These are phyloP conservation scores for Epichloe baconii DNA, from an alignment of 2,329 filamentous ascomycete species.

Conservation along the genomic window DNA sequence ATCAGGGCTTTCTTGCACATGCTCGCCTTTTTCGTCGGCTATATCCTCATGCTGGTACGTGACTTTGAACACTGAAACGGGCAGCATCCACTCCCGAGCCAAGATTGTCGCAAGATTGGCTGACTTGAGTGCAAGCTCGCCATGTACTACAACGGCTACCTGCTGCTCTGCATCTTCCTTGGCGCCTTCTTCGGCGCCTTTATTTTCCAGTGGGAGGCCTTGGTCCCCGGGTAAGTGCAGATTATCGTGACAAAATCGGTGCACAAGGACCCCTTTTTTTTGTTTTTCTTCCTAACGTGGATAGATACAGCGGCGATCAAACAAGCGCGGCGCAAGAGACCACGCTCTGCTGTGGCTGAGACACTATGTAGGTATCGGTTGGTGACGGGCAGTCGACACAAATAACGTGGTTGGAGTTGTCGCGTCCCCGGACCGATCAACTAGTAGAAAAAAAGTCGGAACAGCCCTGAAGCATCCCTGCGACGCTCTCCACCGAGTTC, in stretches of 20 bases:
- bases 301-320: slow-evolving; percentile 8
- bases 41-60: slow-evolving; percentile 57
- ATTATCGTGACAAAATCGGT: not conserved
- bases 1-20: slow-evolving; percentile 55
- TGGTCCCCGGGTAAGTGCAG: slow-evolving; percentile 19
- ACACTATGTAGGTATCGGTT: too few relatives aligned
- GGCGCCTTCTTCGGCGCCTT: slow-evolving; percentile 63
- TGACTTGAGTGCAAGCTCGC: slow-evolving; percentile 19
- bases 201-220: slow-evolving; percentile 57
- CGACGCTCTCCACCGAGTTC: too few relatives aligned
- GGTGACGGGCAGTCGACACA: too few relatives aligned
- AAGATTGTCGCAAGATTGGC: not conserved
- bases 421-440: not conserved
- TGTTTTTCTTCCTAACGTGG: not conserved
- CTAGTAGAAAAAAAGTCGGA: too few relatives aligned
- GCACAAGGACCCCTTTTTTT: not conserved
- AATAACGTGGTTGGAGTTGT: not conserved
- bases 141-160: slow-evolving; percentile 56
- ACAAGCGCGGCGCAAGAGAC: slow-evolving; percentile 25
- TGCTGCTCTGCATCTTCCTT: slow-evolving; percentile 71
- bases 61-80: not conserved
- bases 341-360: slow-evolving; percentile 28
- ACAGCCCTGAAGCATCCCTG: too few relatives aligned
- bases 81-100: not conserved
- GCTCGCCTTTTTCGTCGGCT: slow-evolving; percentile 60